Evolutionary conservation across 2,329 filamentous ascomycete genomes (phyloP), one percentile per base, ranked within the genome.

Genomic region (Monilinia aucupariae): DNA sequence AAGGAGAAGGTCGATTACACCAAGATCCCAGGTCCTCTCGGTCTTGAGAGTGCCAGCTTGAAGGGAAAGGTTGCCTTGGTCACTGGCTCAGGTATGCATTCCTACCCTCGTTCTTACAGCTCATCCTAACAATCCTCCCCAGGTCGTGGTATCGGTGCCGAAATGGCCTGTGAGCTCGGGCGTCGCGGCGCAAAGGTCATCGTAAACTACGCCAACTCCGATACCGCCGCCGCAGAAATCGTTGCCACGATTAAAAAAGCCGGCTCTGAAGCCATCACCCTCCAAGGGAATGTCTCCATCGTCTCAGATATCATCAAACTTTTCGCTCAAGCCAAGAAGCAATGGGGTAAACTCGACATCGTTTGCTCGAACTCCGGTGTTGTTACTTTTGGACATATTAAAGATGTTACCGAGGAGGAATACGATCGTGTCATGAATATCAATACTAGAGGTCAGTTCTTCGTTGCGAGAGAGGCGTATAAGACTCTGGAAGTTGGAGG

Each of bases 391-490:
- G 70, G 69, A 4, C 68, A 71, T 39, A 65, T 71, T 37, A 66
- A 66, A 25, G 68, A 72, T 64, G 67, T 72, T n/a, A 70, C 67
- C 1, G 68, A 71, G 64, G 71, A 71, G 37, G 71, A 73, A 58
- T 70, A 70, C 59, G 70, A 72, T 37, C 68, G 70, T 37, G 85
- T 89, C 76, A 83, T 89, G 70, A 78, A 80, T 41, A 80, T 89
- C 65, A 90, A 89, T 67, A 82, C 89, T 39, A 78, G 78, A 48
- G 86, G 86, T 13, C 80, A 91, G 76, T 91, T 91, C 80, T 91
- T 91, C 75, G 87, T 91, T 62, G 88, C 87, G 27, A 86, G 90
- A 76, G 85, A 89, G 63, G 89, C 85, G 12, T 89, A 89, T 76
- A 86, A 87, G 77, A 79, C 90, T 76, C 81, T 90, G 68, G 81